Evolutionary conservation across 306 rosid species (phyloP).

Genomic region (Bauhinia variegata): DNA sequence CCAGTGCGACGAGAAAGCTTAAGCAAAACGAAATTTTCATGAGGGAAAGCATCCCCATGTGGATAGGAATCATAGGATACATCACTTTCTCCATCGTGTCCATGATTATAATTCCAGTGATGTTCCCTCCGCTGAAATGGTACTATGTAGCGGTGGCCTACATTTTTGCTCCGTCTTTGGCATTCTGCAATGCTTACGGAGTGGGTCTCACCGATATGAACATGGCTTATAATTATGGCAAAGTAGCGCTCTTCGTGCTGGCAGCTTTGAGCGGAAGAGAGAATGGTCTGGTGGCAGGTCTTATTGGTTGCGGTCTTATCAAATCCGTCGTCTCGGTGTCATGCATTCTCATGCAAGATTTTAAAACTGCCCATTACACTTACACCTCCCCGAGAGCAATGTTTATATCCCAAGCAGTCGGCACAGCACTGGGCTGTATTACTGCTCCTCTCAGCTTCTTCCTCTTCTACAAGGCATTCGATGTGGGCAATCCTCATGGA

Average conservation of each 20-base stretch:
- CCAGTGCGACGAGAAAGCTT: slow-evolving; percentile 29
- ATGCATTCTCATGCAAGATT: slow-evolving; percentile 89
- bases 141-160: slow-evolving; percentile 46
- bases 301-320: slow-evolving; percentile 77
- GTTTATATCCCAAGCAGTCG: slow-evolving; percentile 78
- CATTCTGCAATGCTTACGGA: slow-evolving; percentile 94
- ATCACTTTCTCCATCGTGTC: slow-evolving; percentile 41
- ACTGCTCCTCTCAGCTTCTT: slow-evolving; percentile 82
- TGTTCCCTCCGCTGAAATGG: slow-evolving; percentile 47
- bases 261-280: slow-evolving; percentile 63
- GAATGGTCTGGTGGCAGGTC: slow-evolving; percentile 52
- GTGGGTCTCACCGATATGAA: slow-evolving; percentile 92
- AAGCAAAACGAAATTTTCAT: slow-evolving; percentile 57
- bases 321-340: slow-evolving; percentile 79
- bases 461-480: slow-evolving; percentile 60
- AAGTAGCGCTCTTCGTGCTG: slow-evolving; percentile 74
- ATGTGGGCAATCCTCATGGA: slow-evolving; percentile 68
- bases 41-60: slow-evolving; percentile 66
- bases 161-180: slow-evolving; percentile 79
- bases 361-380: slow-evolving; percentile 86
- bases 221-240: slow-evolving; percentile 96
- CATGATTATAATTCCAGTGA: slow-evolving; percentile 56
- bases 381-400: slow-evolving; percentile 82
- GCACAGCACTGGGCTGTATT: slow-evolving; percentile 75
- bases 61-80: slow-evolving; percentile 50